phyloP scores from a whole-genome alignment of 106 monocot genomes.

The Platanthera guangdongensis region DNA sequence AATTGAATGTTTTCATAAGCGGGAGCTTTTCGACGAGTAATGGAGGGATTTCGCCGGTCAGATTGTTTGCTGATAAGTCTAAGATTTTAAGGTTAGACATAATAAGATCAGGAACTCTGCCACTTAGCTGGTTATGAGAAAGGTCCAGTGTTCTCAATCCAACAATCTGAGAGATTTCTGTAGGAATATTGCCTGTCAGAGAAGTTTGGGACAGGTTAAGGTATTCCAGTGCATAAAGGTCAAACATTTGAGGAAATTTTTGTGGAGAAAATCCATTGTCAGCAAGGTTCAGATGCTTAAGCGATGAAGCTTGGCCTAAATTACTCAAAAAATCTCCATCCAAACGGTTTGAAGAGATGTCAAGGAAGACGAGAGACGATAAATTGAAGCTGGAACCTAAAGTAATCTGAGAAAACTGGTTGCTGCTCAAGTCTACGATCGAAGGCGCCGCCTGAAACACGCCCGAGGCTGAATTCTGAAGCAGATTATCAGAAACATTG shows the following conservation, averaged over 20 bases:
- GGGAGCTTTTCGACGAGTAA: slow-evolving; percentile 32
- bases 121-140: slow-evolving; percentile 56
- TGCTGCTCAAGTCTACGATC: slow-evolving; percentile 64
- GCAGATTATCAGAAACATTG: slow-evolving; percentile 61
- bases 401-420: slow-evolving; percentile 54
- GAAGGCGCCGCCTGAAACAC: slow-evolving; percentile 26
- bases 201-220: slow-evolving; percentile 61
- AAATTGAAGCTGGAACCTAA: slow-evolving; percentile 26
- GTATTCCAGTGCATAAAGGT: slow-evolving; percentile 36
- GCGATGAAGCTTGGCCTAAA: slow-evolving; percentile 21
- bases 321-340: slow-evolving; percentile 34
- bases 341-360: slow-evolving; percentile 57
- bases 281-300: slow-evolving; percentile 74
- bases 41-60: slow-evolving; percentile 55
- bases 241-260: slow-evolving; percentile 30
- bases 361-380: slow-evolving; percentile 45
- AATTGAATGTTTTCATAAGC: slow-evolving; percentile 49
- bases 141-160: slow-evolving; percentile 51
- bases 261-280: slow-evolving; percentile 52
- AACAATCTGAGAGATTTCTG: slow-evolving; percentile 35
- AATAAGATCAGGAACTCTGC: slow-evolving; percentile 44
- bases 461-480: slow-evolving; percentile 30
- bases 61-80: slow-evolving; percentile 70
- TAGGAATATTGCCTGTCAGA: slow-evolving; percentile 43
- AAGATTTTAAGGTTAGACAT: slow-evolving; percentile 23